These are phyloP conservation scores for Solanum medicagineum DNA, from an alignment of 257 asterid species.

Conservation along the genomic window DNA sequence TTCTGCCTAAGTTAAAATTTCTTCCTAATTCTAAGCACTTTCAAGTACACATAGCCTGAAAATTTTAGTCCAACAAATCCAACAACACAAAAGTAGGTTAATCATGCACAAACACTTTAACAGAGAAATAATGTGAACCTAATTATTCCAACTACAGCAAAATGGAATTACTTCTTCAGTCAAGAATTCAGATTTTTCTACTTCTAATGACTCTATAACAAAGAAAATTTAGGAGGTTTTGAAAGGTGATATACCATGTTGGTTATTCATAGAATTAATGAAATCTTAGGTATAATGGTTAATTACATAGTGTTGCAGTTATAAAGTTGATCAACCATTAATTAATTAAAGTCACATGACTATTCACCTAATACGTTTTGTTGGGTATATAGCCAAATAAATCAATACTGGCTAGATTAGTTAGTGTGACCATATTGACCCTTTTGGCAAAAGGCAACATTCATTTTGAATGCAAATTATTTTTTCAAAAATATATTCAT, in stretches of 20 bases:
- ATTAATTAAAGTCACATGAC: neutral
- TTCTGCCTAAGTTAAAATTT: neutral
- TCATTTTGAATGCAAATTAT: neutral
- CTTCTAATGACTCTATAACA: neutral
- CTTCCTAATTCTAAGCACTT: neutral
- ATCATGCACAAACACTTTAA: neutral
- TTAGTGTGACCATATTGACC: neutral
- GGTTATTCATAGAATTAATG: neutral
- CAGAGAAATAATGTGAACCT: neutral
- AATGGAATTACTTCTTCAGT: neutral
- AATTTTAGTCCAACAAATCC: neutral
- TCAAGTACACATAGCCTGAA: neutral
- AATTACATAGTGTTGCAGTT: neutral
- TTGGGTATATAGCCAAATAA: neutral
- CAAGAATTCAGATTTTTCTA: neutral
- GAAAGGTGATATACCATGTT: neutral
- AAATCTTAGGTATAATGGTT: neutral
- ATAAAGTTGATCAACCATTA: neutral
- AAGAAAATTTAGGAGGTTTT: no score
- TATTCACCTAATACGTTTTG: neutral
- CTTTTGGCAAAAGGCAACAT: neutral
- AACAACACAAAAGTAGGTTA: neutral
- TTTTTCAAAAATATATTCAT: neutral
- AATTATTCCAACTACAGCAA: neutral
- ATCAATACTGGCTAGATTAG: neutral